Percentiles rank a stretch among this genome's conserved stretches.
phyloP scores from a whole-genome alignment of 83 land plant species.

The Isoetes engelmannii region DNA sequence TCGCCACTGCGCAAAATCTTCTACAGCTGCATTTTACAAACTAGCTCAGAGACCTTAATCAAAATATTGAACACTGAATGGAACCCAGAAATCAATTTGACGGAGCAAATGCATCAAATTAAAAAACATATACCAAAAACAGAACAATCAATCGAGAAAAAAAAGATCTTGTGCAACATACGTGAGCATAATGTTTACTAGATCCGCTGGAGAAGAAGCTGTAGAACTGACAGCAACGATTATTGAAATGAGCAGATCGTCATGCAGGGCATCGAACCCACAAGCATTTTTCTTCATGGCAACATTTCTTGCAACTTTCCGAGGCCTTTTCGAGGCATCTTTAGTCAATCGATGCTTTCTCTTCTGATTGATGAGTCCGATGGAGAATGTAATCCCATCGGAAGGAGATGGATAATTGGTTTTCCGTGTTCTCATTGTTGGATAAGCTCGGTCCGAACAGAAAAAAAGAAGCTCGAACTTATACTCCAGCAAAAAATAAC shows the following conservation, averaged over 20 bases:
- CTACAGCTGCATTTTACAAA: conserved; percentile 44
- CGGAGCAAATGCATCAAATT: too few species aligned
- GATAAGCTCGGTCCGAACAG: not conserved
- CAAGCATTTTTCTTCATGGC: not conserved
- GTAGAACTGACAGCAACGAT: conserved; percentile 3
- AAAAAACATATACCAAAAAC: too few species aligned
- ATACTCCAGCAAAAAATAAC: too few species aligned
- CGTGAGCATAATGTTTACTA: conserved; percentile 9
- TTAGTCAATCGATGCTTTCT: not conserved
- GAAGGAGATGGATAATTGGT: not conserved
- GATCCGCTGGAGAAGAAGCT: conserved; percentile 2
- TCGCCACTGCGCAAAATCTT: conserved; percentile 44
- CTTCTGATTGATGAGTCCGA: not conserved
- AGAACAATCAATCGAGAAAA: too few species aligned
- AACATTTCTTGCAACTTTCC: not conserved
- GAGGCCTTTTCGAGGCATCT: not conserved
- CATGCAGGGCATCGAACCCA: conserved; percentile 2
- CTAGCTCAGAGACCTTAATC: too few species aligned
- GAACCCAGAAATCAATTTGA: too few species aligned
- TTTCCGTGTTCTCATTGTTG: not conserved
- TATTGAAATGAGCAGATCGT: conserved; percentile 2
- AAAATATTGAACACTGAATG: too few species aligned
- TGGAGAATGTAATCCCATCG: conserved; percentile 4
- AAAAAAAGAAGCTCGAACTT: too few species aligned
- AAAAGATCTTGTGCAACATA: not conserved